phyloP scores from a whole-genome alignment of 2,329 filamentous ascomycete genomes.

The Xylariaceae sp. region DNA sequence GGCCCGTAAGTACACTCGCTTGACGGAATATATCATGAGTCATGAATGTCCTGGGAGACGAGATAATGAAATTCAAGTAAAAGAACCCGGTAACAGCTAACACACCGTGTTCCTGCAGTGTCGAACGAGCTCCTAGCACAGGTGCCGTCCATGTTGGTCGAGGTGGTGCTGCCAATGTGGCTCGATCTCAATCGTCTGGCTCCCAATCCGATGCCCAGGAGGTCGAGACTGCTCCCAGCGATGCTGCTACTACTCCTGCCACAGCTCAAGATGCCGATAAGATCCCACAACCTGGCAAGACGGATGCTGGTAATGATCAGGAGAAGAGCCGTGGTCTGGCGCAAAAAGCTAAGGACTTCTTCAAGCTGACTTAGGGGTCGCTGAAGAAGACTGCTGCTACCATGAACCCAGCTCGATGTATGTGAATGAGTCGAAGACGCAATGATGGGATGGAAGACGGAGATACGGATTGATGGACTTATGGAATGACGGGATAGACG shows the following conservation, averaged over 20 bases:
- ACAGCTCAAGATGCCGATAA: constrained; percentile 21
- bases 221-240: background rate
- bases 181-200: constrained; percentile 34
- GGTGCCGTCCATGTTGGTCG: constrained; percentile 63
- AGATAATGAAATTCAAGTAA: background rate
- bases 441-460: too few species aligned
- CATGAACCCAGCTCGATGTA: background rate
- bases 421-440: background rate
- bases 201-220: background rate
- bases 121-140: constrained; percentile 52
- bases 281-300: constrained; percentile 5
- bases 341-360: constrained; percentile 45
- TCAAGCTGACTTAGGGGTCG: constrained; percentile 41
- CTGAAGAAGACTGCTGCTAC: constrained; percentile 9
- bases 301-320: background rate
- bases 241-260: constrained; percentile 27
- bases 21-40: background rate
- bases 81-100: background rate
- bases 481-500: too few species aligned
- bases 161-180: constrained; percentile 69
- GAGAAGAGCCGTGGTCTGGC: constrained; percentile 27
- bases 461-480: background rate
- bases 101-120: constrained; percentile 31
- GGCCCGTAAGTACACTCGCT: constrained; percentile 49
- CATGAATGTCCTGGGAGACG: background rate